phyloP scores from a whole-genome alignment of 1,284 basidiomycete genomes.

The Ustilago hordei region DNA sequence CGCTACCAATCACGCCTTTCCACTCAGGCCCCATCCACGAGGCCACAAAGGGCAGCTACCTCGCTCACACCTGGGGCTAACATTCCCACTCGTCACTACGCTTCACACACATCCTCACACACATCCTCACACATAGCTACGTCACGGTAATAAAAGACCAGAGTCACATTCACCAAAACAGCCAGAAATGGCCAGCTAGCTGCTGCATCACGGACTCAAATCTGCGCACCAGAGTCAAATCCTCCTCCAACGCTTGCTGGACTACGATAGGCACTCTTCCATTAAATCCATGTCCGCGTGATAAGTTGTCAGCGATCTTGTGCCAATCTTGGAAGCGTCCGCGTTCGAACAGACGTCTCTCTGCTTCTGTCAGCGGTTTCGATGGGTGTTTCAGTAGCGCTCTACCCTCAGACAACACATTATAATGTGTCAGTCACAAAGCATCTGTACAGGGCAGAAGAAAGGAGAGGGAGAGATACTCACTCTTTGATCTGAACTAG shows the following conservation, averaged over 20 bases:
- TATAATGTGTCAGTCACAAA: background rate
- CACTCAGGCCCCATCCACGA: conserved; percentile 28
- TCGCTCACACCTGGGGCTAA: conserved; percentile 9
- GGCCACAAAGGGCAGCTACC: conserved; percentile 30
- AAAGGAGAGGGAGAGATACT: background rate
- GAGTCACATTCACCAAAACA: background rate
- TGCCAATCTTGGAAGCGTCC: background rate
- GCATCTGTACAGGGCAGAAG: background rate
- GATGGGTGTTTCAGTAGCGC: background rate
- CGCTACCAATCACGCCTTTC: conserved; percentile 27
- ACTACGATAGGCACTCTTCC: background rate
- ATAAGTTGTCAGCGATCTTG: background rate
- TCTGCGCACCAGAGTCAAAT: background rate
- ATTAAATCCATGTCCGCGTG: background rate
- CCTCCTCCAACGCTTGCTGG: background rate
- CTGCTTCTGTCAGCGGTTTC: background rate
- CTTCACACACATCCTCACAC: background rate
- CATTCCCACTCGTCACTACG: background rate
- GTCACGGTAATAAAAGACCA: background rate
- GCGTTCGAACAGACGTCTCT: too few species aligned
- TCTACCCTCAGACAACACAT: background rate
- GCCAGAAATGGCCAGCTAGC: background rate
- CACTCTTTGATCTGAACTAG: background rate
- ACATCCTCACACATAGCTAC: background rate
- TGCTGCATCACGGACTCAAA: background rate